phyloP scores from a whole-genome alignment of 2,329 filamentous ascomycete species.

The Arthrobotrys pseudoclavata region DNA sequence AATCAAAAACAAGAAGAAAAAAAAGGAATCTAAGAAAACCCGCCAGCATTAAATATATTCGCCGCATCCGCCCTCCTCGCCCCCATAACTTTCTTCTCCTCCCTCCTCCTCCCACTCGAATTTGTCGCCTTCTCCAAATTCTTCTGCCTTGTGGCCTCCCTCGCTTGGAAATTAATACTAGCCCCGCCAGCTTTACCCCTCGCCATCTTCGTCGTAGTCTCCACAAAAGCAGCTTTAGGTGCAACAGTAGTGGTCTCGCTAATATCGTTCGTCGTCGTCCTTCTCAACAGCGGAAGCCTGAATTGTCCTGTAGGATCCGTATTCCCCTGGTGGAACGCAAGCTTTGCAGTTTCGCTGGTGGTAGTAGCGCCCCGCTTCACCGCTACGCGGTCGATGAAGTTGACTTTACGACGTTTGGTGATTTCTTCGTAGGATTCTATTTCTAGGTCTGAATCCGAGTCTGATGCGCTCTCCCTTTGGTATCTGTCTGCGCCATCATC shows the following conservation, averaged over 20 bases:
- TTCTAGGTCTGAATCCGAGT: constrained; percentile 59
- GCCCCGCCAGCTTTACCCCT: constrained; percentile 51
- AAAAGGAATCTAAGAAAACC: constrained; percentile 36
- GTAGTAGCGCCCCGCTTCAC: constrained; percentile 72
- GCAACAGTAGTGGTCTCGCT: constrained; percentile 63
- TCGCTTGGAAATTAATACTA: constrained; percentile 48
- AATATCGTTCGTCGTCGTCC: constrained; percentile 76
- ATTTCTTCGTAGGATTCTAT: constrained; percentile 57
- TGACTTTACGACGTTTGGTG: constrained; percentile 61
- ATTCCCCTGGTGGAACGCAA: constrained; percentile 72
- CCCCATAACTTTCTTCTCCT: constrained; percentile 74
- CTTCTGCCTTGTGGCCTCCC: constrained; percentile 54
- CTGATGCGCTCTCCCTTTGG: constrained; percentile 28
- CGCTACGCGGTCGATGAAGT: constrained; percentile 79
- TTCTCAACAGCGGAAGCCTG: constrained; percentile 76
- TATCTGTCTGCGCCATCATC: constrained; percentile 41
- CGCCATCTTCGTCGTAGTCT: constrained; percentile 62
- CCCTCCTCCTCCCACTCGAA: constrained; percentile 66
- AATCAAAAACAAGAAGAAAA: background rate
- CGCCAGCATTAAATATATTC: constrained; percentile 52
- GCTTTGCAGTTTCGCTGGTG: constrained; percentile 66
- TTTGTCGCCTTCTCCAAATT: constrained; percentile 62
- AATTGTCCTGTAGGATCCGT: constrained; percentile 69
- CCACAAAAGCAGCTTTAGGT: constrained; percentile 64
- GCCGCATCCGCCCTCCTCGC: constrained; percentile 71